These are phyloP conservation scores for Vaucheria bursata DNA, from an alignment of 352 stramenopile genomes.

Conservation along the genomic window DNA sequence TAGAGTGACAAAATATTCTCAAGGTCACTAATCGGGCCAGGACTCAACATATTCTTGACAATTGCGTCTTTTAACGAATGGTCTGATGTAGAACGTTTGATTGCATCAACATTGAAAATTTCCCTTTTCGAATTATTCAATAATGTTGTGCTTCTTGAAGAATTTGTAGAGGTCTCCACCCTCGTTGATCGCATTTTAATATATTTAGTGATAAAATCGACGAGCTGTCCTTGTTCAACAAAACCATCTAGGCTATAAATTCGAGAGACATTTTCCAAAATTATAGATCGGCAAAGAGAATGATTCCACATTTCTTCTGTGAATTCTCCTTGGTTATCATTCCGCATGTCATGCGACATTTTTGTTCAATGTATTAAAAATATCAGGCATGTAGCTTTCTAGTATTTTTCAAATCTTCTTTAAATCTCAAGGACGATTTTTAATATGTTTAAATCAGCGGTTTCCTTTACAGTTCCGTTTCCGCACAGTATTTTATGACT, in stretches of 20 bases:
- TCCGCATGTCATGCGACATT: too few relatives aligned
- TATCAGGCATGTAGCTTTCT: too few relatives aligned
- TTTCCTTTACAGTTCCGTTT: too few relatives aligned
- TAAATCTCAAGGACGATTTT: too few relatives aligned
- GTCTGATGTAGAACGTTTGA: background rate
- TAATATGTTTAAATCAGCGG: too few relatives aligned
- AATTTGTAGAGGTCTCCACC: background rate
- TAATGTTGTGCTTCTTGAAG: too few relatives aligned
- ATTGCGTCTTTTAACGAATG: slow-evolving; percentile 21
- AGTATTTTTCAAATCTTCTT: too few relatives aligned
- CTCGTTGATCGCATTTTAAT: background rate
- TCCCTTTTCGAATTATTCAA: slow-evolving; percentile 5
- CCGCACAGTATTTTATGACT: too few relatives aligned
- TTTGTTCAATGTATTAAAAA: too few relatives aligned
- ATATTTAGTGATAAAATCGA: background rate
- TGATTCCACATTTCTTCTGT: slow-evolving; percentile 34
- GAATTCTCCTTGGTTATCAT: too few relatives aligned
- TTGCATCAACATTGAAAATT: too few relatives aligned
- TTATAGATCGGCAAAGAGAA: slow-evolving; percentile 16
- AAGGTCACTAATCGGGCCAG: slow-evolving; percentile 23
- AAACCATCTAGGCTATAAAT: slow-evolving; percentile 16
- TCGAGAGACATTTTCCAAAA: slow-evolving; percentile 28
- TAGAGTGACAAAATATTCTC: slow-evolving; percentile 18
- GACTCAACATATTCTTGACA: slow-evolving; percentile 26
- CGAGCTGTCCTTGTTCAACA: slow-evolving; percentile 3